Base-by-base conservation (phyloP, 2,329 filamentous ascomycete species). In the Trematosphaeria pertusa region DNA sequence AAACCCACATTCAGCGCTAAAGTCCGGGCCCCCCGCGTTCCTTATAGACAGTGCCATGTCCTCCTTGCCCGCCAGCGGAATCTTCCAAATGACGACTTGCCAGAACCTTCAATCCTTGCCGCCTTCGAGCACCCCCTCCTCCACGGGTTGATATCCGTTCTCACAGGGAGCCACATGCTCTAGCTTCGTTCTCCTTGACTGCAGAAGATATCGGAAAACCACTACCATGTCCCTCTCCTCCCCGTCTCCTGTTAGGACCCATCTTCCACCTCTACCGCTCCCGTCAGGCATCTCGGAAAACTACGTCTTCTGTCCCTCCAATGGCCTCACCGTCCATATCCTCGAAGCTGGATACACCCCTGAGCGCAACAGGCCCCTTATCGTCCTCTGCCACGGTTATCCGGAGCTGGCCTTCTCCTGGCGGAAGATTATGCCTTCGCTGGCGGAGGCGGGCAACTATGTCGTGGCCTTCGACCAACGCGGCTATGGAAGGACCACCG, bases 341-440 rank as follows among this genome's bases (percentile, higher is more conserved):
- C 74, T 87, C 14, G 78, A 81, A 56, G 75, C 83, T 12, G 81
- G 83, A 32, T 64, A 73, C 26, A 62, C 63, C 3, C 65, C 72
- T 3, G 46, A 61, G 11, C 65, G 59, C 11, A 59, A 70, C 18
- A 75, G 73, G 5, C 84, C 84, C 1, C 75, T 88, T 9, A 70
- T 88, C 7, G 65, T 88, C 5, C 80, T 87, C 37, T 78, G 82
- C 37, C 86, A 87, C 67, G 86, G 86, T 28, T 89, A 82, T 52
- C 86, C 86, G 1, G 86, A 88, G 61, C 74, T 89, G 2, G 84
- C 86, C 20, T 89, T 81, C 65, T 87, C 85, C 36, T 89, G 86
- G 85, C 81, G 86, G 40, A 83, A 84, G 45, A 70, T 87, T 26
- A 77, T 89, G 58, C 78, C 79, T 5, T 64, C 73, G 0, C 73